These are phyloP conservation scores for Colletotrichum shisoi DNA, from an alignment of 2,329 filamentous ascomycete species.

Conservation along the genomic window DNA sequence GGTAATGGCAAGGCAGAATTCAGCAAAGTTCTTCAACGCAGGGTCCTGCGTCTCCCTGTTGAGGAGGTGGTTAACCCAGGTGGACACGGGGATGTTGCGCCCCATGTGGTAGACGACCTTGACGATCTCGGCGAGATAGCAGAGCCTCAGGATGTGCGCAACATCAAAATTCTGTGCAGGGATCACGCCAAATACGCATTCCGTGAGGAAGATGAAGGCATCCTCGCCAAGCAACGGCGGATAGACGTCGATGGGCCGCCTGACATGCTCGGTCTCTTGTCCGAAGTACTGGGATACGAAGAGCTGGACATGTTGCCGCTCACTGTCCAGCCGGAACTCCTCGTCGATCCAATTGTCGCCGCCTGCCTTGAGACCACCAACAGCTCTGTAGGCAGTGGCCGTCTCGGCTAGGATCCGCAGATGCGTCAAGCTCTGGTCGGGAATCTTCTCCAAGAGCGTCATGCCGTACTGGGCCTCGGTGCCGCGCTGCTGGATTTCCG, in stretches of 20 bases:
- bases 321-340: conserved; percentile 73
- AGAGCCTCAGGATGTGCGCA: conserved; percentile 80
- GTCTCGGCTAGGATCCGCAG: conserved; percentile 89
- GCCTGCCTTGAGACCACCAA: conserved; percentile 72
- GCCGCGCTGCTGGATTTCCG: conserved; percentile 92
- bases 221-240: conserved; percentile 72
- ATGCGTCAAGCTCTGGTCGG: conserved; percentile 84
- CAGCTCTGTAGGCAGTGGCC: conserved; percentile 80
- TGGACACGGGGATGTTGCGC: conserved; percentile 60
- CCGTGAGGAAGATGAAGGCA: conserved; percentile 80
- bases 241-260: conserved; percentile 56
- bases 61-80: conserved; percentile 58
- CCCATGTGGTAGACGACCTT: conserved; percentile 74
- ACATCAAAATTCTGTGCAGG: conserved; percentile 76
- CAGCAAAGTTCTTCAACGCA: conserved; percentile 62
- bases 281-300: conserved; percentile 69
- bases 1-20: conserved; percentile 61
- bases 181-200: conserved; percentile 75
- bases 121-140: conserved; percentile 89
- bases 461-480: conserved; percentile 75
- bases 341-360: conserved; percentile 68
- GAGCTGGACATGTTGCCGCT: conserved; percentile 77
- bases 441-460: conserved; percentile 82
- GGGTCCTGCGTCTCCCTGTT: conserved; percentile 55
- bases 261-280: conserved; percentile 52